Evolutionary conservation across 225 moss, liverwort and hornwort genomes (phyloP).

Genomic region (Bryum argenteum): DNA sequence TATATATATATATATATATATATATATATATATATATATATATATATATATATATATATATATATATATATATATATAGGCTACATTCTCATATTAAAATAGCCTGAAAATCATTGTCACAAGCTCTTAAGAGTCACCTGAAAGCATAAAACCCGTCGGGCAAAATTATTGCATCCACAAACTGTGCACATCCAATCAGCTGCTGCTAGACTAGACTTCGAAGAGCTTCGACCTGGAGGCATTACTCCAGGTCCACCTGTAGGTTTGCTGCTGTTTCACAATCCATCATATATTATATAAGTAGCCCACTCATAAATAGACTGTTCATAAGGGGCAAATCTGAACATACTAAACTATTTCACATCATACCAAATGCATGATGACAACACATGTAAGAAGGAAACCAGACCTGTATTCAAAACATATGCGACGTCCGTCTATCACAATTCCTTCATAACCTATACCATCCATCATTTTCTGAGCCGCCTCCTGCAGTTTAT

Average conservation of each 20-base stretch:
- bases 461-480: slow-evolving; percentile 98
- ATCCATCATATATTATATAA: slow-evolving; percentile 31
- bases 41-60: no score
- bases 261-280: slow-evolving; percentile 95
- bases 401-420: slow-evolving; percentile 89
- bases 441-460: slow-evolving; percentile 89
- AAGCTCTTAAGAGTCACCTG: slow-evolving; percentile 59
- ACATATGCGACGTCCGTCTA: slow-evolving; percentile 90
- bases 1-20: no score
- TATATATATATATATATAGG: no score
- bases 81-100: not conserved
- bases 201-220: slow-evolving; percentile 63
- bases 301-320: not conserved
- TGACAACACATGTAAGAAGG: slow-evolving; percentile 9
- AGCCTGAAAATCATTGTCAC: not conserved
- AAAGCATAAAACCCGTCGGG: slow-evolving; percentile 96
- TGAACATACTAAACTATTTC: slow-evolving; percentile 7
- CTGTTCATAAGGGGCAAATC: not conserved
- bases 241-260: slow-evolving; percentile 78
- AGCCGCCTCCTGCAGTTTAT: slow-evolving; percentile 75
- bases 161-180: slow-evolving; percentile 98
- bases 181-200: slow-evolving; percentile 99
- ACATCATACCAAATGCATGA: slow-evolving; percentile 20
- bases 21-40: no score
- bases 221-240: slow-evolving; percentile 60